Evolutionary conservation across 148 eudicot genomes (phyloP), one percentile per base, ranked within the genome.

Genomic region (Amaranthus palmeri): DNA sequence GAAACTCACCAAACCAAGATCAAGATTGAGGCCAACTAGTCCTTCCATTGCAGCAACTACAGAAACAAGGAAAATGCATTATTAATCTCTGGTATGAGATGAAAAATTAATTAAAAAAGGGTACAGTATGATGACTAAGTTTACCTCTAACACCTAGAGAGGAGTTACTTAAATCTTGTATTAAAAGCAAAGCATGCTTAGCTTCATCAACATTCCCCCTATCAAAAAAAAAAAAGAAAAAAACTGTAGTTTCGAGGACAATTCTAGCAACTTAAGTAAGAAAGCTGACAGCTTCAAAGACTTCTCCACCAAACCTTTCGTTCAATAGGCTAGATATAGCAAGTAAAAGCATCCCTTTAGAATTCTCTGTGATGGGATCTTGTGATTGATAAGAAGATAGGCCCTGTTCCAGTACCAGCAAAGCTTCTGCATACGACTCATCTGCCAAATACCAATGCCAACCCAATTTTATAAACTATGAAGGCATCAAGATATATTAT

Each of bases 11-110:
- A 86, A 82, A 54, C 88, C 88, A 25, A 84, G 76, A 78, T 91
- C 92, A 58, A 93, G 80, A 81, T 87, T 71, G 72, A 93, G 83
- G 56, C 97, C 98, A 60, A 74, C 93, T 47, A 93, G 89, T 18
- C 97, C 91, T 89, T 93, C 98, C 11, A 84, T 73, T 14, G 96
- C 96, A 78, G 98, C 98, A 86, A 91, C 98, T 91, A 80, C 44
- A 68, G 64, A 57, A 73, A 42, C 58, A 76, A 66, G 46, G 11
- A 53, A 7, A 49, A 46, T 14, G 51, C 8, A 36, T 17, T 65
- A 13, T 15, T 46, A 5, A 63, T 3, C 4, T 54, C 42, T 11
- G 5, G 8, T 25, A 25, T 25, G 36, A 25, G 36, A 25, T 25
- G 36, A 25, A 25, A 25, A 65, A 8, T 18, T 1, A 17, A 10